A percentile compares a stretch with the other conserved stretches of the same genome.
Conservation (phyloP, 2,329 filamentous ascomycete species). For the Aureobasidium sp. region DNA sequence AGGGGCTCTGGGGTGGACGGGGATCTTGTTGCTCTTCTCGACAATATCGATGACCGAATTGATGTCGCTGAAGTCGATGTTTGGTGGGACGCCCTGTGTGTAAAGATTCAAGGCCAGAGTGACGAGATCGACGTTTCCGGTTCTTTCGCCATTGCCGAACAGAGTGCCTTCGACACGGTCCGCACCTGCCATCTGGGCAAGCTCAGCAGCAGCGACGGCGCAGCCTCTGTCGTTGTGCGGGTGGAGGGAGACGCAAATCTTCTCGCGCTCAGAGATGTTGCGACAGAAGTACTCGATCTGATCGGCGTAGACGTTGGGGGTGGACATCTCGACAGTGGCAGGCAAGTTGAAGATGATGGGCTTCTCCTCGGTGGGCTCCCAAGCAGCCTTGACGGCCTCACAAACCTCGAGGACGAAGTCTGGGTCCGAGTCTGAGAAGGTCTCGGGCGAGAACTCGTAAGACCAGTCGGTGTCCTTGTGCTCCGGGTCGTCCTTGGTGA, state of each 20-base stretch:
- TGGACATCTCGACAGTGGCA: constrained; percentile 90
- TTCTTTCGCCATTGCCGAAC: constrained; percentile 91
- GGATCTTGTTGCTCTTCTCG: constrained; percentile 90
- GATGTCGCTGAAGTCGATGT: constrained; percentile 88
- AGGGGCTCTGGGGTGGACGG: constrained; percentile 79
- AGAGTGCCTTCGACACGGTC: constrained; percentile 90
- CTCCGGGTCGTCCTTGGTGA: constrained; percentile 72
- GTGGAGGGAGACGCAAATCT: constrained; percentile 82
- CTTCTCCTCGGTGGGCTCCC: constrained; percentile 71
- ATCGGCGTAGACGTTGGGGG: constrained; percentile 92
- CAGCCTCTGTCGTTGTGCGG: constrained; percentile 93
- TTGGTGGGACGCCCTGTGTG: constrained; percentile 79
- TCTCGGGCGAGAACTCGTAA: constrained; percentile 79
- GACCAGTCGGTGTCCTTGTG: constrained; percentile 58
- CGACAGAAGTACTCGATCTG: constrained; percentile 93
- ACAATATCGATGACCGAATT: constrained; percentile 79
- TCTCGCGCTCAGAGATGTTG: constrained; percentile 76
- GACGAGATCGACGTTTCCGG: constrained; percentile 90
- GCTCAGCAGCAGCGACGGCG: constrained; percentile 79
- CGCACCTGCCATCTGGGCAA: constrained; percentile 94
- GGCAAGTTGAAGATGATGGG: constrained; percentile 96
- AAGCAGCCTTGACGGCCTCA: constrained; percentile 87
- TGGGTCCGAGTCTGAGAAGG: constrained; percentile 82
- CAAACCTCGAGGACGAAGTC: constrained; percentile 80
- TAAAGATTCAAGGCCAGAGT: constrained; percentile 91